phyloP scores from a whole-genome alignment of 2,329 filamentous ascomycete species.

The Fusarium coffeatum region DNA sequence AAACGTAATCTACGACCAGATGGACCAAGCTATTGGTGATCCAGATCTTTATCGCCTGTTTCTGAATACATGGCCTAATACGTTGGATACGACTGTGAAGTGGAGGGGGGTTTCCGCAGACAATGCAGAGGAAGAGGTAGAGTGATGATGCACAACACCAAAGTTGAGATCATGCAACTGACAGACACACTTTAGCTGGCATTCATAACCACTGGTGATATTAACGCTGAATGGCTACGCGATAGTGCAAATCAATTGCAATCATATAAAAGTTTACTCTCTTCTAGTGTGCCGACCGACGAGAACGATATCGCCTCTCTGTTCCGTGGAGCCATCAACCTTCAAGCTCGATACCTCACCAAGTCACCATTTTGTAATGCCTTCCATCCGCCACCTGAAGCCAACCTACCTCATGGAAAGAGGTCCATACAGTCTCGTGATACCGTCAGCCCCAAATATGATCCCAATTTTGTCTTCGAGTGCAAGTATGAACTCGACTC shows the following conservation, averaged over 20 bases:
- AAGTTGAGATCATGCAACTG: background rate
- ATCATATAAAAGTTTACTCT: constrained; percentile 75
- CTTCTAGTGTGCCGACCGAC: constrained; percentile 58
- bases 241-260: constrained; percentile 87
- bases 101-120: constrained; percentile 73
- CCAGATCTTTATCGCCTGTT: constrained; percentile 80
- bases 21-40: constrained; percentile 78
- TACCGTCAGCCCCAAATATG: constrained; percentile 71
- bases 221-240: constrained; percentile 92
- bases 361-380: constrained; percentile 89
- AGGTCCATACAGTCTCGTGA: constrained; percentile 57
- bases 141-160: background rate
- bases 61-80: constrained; percentile 79
- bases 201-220: constrained; percentile 88
- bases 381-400: constrained; percentile 87
- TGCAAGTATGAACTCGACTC: constrained; percentile 98
- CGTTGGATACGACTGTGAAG: constrained; percentile 76
- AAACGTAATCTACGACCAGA: constrained; percentile 72
- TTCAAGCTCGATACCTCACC: constrained; percentile 77
- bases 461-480: constrained; percentile 81
- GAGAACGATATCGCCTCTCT: constrained; percentile 70
- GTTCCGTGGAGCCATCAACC: constrained; percentile 80
- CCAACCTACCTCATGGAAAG: constrained; percentile 50
- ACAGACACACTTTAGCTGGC: constrained; percentile 63
- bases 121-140: constrained; percentile 68